Evolutionary conservation across 2,329 filamentous ascomycete species (phyloP), one percentile per base, ranked within the genome.

Genomic region (Hymenoscyphus repandus): DNA sequence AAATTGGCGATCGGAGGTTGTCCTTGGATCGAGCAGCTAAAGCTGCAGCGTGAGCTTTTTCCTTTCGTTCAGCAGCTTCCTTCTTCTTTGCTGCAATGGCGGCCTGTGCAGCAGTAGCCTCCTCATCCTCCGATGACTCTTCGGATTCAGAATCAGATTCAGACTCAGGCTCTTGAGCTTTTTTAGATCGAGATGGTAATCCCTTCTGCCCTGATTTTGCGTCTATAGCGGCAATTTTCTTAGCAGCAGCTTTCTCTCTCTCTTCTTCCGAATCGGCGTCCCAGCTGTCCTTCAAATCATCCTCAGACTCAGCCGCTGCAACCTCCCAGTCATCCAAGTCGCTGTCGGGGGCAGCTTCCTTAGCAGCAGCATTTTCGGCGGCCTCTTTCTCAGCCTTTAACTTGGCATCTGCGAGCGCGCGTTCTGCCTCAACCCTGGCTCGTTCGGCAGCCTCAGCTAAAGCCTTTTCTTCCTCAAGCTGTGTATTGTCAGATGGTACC

Each of bases 1-100:
- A 97, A 72, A 99, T 99, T 47, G 93, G 93, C 37, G 93, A 97
- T 52, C 93, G 90, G 50, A 99, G 81, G 71, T 99, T 86, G 68
- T 99, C 91, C 71, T 88, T 90, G 18, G 92, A 97, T 55, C 90
- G 82, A 44, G 92, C 91, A 40, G 90, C 91, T 66, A 96, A 71
- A 15, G 93, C 93, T 56, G 90, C 92, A 70, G 96, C 89, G 68
- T 95, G 89, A 52, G 90, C 87, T 72, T 89, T 89, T 72, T 90
- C 88, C 64, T 92, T 83, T 65, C 92, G 83, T 63, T 93, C 90
- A 13, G 90, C 88, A 40, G 90, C 90, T 65, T 95, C 91, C 60
- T 84, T 87, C 74, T 96, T 96, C 63, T 86, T 82, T 65, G 87
- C 82, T 20, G 83, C 83, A 63, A 86, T 83, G 13, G 86, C 88